A percentile compares a stretch with the other conserved stretches of the same genome.
Evolutionary conservation across 208 protist genomes (phyloP).

Genomic region (Trypanosoma scelopori): DNA sequence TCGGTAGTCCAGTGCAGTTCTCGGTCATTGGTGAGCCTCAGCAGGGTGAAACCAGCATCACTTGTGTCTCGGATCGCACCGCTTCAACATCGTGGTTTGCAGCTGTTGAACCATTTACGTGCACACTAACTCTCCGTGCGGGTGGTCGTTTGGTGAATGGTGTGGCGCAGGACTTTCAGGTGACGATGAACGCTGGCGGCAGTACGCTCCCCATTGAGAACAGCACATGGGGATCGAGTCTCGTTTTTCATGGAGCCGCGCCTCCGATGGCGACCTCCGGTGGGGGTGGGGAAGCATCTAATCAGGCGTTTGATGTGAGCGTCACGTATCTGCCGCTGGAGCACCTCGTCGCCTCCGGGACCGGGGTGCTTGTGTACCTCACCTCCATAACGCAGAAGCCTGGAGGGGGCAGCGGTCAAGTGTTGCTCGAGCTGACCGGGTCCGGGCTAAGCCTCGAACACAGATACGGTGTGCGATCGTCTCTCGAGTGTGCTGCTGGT

Average conservation of each 20-base stretch:
- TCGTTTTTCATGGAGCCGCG: slow-evolving; percentile 8
- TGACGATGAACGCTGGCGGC: slow-evolving; percentile 61
- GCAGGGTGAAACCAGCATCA: slow-evolving; percentile 31
- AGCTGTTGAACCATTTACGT: slow-evolving; percentile 47
- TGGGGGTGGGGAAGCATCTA: not conserved
- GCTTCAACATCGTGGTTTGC: slow-evolving; percentile 59
- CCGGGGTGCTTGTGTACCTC: slow-evolving; percentile 19
- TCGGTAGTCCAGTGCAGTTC: slow-evolving; percentile 63
- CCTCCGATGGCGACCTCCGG: not conserved
- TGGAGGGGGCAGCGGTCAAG: not conserved
- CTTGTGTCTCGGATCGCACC: slow-evolving; percentile 42
- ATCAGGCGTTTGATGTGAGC: slow-evolving; percentile 10
- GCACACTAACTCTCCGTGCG: slow-evolving; percentile 44
- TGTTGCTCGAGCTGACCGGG: slow-evolving; percentile 30
- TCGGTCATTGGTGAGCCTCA: slow-evolving; percentile 69
- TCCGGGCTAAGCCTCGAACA: slow-evolving; percentile 62
- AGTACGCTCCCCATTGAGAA: slow-evolving; percentile 12
- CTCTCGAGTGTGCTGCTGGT: slow-evolving; percentile 28
- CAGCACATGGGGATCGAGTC: slow-evolving; percentile 18
- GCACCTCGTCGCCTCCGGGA: not conserved
- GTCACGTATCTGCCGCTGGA: slow-evolving; percentile 17
- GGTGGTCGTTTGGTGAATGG: slow-evolving; percentile 55
- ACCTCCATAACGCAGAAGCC: not conserved
- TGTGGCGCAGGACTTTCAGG: slow-evolving; percentile 49
- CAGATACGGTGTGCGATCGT: slow-evolving; percentile 52